Evolutionary conservation across 1,139 yeast species (phyloP).

Genomic region (Hansenula lynferdii): DNA sequence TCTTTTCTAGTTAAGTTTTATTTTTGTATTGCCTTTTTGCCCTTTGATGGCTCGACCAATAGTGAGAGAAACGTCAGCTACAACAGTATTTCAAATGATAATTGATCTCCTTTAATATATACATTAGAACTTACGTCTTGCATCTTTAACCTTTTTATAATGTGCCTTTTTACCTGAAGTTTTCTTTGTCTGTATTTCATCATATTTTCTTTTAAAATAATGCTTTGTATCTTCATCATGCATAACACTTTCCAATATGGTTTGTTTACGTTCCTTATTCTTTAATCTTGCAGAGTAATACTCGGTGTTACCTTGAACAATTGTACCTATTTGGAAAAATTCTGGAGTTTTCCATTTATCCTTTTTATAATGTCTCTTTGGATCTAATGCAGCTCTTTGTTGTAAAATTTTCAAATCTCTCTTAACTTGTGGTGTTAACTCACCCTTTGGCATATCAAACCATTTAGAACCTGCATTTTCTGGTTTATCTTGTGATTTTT

Average conservation of each 20-base stretch:
- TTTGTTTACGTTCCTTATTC: slow-evolving; percentile 67
- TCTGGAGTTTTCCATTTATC: slow-evolving; percentile 81
- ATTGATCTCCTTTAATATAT: too few species aligned
- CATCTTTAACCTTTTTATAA: slow-evolving; percentile 60
- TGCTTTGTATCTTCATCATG: slow-evolving; percentile 64
- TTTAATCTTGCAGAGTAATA: slow-evolving; percentile 67
- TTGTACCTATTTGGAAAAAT: slow-evolving; percentile 83
- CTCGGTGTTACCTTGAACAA: slow-evolving; percentile 78
- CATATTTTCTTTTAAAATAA: slow-evolving; percentile 81
- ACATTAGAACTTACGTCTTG: slow-evolving; percentile 44
- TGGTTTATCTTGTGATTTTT: slow-evolving; percentile 16
- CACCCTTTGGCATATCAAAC: slow-evolving; percentile 83
- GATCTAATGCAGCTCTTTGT: slow-evolving; percentile 89
- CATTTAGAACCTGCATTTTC: slow-evolving; percentile 52
- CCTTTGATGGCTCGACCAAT: too few species aligned
- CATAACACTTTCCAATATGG: slow-evolving; percentile 78
- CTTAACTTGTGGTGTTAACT: slow-evolving; percentile 62
- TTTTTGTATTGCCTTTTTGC: too few species aligned
- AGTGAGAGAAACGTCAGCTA: too few species aligned
- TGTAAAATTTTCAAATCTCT: slow-evolving; percentile 76
- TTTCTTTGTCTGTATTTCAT: slow-evolving; percentile 69
- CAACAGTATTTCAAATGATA: too few species aligned
- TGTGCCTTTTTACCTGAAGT: slow-evolving; percentile 73
- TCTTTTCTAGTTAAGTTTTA: too few species aligned
- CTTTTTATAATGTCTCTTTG: slow-evolving; percentile 91